Percentiles rank a stretch among this genome's conserved stretches.
These are phyloP conservation scores for Hsuehochloa calcarea DNA, from an alignment of 176 grass and related monocot species.

Conservation along the genomic window DNA sequence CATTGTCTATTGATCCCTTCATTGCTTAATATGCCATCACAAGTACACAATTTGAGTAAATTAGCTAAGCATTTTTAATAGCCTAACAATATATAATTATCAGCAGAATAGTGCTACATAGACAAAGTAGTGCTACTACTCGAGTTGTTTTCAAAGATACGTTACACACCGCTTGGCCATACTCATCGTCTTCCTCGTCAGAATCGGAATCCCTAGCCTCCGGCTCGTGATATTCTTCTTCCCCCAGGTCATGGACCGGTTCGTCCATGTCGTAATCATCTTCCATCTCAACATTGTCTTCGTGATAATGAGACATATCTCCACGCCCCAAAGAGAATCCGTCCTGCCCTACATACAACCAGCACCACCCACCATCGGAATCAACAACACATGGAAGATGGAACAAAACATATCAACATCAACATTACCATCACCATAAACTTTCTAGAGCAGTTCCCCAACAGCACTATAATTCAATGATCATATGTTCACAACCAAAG, in stretches of 20 bases:
- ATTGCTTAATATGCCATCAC: background rate
- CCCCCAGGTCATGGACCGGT: constrained; percentile 44
- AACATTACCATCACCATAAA: background rate
- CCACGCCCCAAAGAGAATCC: no score
- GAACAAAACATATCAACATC: background rate
- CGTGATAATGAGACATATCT: constrained; percentile 54
- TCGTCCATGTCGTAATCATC: constrained; percentile 65
- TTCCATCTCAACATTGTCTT: constrained; percentile 47
- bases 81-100: background rate
- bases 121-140: background rate
- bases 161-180: constrained; percentile 43
- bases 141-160: background rate
- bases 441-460: background rate
- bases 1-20: background rate
- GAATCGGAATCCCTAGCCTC: constrained; percentile 57
- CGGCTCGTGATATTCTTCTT: constrained; percentile 53
- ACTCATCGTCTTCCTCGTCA: constrained; percentile 49
- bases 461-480: background rate
- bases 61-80: background rate
- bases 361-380: background rate
- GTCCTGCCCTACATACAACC: background rate
- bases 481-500: background rate
- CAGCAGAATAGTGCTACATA: background rate
- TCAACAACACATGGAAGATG: background rate
- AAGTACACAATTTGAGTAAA: background rate